A percentile compares a stretch with the other conserved stretches of the same genome.
Evolutionary conservation across 345 rosid species (phyloP).

Genomic region (Rubroshorea leprosula): DNA sequence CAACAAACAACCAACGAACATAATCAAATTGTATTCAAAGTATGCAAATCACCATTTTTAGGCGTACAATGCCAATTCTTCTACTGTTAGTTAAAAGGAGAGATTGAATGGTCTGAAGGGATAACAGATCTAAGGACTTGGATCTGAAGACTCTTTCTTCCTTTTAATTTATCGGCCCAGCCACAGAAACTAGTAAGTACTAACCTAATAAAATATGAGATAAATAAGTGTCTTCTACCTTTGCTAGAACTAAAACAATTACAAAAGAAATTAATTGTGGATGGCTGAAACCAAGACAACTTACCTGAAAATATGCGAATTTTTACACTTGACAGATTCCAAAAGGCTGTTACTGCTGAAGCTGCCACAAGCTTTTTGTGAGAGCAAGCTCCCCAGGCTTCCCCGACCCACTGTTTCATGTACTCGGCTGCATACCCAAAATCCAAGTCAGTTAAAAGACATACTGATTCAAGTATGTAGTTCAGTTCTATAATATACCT

Average conservation of each 20-base stretch:
- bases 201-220: not conserved
- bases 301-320: constrained; percentile 76
- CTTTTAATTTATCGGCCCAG: too few relatives aligned
- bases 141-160: too few relatives aligned
- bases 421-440: constrained; percentile 41
- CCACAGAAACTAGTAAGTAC: too few relatives aligned
- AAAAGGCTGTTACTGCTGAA: constrained; percentile 68
- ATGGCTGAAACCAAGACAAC: not conserved
- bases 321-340: constrained; percentile 81
- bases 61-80: too few relatives aligned
- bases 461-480: not conserved
- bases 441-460: not conserved
- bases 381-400: constrained; percentile 74
- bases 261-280: too few relatives aligned
- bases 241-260: too few relatives aligned
- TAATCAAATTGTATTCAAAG: not conserved
- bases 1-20: constrained; percentile 7
- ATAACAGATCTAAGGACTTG: too few relatives aligned
- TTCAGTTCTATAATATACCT: constrained; percentile 28
- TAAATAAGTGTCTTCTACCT: too few relatives aligned
- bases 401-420: constrained; percentile 35
- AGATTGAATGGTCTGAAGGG: too few relatives aligned
- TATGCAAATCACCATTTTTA: too few relatives aligned
- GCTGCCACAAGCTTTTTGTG: constrained; percentile 84
- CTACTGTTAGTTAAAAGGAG: too few relatives aligned